These are phyloP conservation scores for Arabidopsis thaliana DNA, from an alignment of 345 rosid genomes.

Conservation along the genomic window TAIR10.1 NC_003075.7:8230501-8231000, in stretches of 20 bases:
- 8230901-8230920: constrained; percentile 28
- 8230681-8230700: constrained; percentile 3
- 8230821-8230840: background rate
- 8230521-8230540: background rate
- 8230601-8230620: background rate
- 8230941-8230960: constrained; percentile 27
- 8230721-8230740: constrained; percentile 33
- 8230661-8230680: constrained; percentile 34
- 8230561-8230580: constrained; percentile 36
- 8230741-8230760: constrained; percentile 31
- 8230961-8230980: constrained; percentile 25
- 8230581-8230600: background rate
- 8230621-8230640: constrained; percentile 16
- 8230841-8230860: background rate
- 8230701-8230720: constrained; percentile 20
- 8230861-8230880: background rate
- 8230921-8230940: background rate
- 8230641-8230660: constrained; percentile 37
- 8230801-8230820: background rate
- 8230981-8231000: constrained; percentile 35
- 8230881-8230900: background rate
- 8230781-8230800: constrained; percentile 5
- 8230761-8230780: background rate
- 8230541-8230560: constrained; percentile 27
- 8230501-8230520: background rate